Evolutionary conservation across 2,329 filamentous ascomycete genomes (phyloP), one percentile per base, ranked within the genome.

Genomic region (Stylonectria norvegica): DNA sequence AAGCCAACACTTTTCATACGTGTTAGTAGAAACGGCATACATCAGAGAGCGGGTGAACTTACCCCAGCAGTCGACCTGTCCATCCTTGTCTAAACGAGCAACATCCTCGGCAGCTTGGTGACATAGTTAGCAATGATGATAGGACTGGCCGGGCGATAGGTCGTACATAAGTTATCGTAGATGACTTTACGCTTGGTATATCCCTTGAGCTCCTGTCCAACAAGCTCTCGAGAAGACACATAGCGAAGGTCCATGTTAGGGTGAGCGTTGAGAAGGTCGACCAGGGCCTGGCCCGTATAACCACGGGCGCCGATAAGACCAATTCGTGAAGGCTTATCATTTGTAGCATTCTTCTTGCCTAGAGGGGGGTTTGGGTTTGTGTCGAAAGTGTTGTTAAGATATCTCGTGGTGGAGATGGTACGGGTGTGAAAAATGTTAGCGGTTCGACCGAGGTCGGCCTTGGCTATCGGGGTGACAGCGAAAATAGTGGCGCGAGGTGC

Each of bases 41-140:
- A n/a, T n/a, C n/a, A n/a, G n/a, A n/a, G n/a, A n/a, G n/a, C n/a
- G n/a, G n/a, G n/a, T n/a, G n/a, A n/a, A n/a, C n/a, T n/a, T 93
- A 31, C 97, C 87, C 90, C 90, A 97, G 69, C 87, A 93, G 70
- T 97, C 91, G 35, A 97, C 83, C 57, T 90, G 80, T 36, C 86
- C 86, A 20, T 84, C 81, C 62, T 86, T 83, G 48, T 93, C 87
- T 79, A 97, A 88, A 42, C 82, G 78, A 48, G 82, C 80, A 11
- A 95, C 83, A 53, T 97, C 91, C 51, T 97, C 91, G 5, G 89
- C 79, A 40, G 79, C n/a, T n/a, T n/a, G n/a, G n/a, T n/a, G n/a
- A n/a, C n/a, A n/a, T n/a, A n/a, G n/a, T n/a, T n/a, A n/a, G n/a
- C n/a, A n/a, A n/a, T n/a, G n/a, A n/a, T n/a, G n/a, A n/a, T n/a